Evolutionary conservation across 176 grass and related monocot genomes (phyloP), one percentile per base, ranked within the genome.

Genomic region (Eleusine coracana): DNA sequence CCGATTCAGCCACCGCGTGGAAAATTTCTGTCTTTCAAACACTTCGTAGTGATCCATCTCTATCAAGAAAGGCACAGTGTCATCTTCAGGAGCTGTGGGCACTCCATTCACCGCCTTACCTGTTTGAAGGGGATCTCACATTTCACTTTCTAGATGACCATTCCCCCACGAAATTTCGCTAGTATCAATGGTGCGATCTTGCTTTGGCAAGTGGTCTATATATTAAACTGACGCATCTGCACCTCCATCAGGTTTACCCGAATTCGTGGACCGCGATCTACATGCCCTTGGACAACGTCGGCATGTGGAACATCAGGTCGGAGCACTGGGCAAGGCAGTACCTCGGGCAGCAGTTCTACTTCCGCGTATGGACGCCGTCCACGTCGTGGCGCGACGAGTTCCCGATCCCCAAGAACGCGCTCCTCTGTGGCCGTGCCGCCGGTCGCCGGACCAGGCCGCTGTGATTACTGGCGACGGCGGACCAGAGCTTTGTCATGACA

Each of bases 311-410:
- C 50, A 39, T 98, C 10, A 71, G 95, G 42, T 91, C 95, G 6
- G 95, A 98, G 60, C 85, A 78, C 89, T 98, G 92, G 95, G 84
- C 86, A 14, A 86, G 95, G 31, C 95, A 95, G 44, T 98, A 95
- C 82, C 81, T 95, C 2, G 95, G 95, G 4, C 95, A 98, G 87
- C 92, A 98, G 55, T 95, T 98, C 82, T 98, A 98, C 84, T 86
- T 94, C 52, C 95, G 92, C 0, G 92, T 92, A 18, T 94, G 93
- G 77, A 91, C 95, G 63, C 82, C 92, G 34, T 90, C 90, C 1
- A 98, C 85, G 48, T 98, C 95, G 42, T 93, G 82, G 90, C 87
- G 95, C 45, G 92, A 97, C 21, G 92, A 94, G 81, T 92, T 76
- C 58, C 92, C 95, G 0, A 89, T 97, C 89, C 95, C 95, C 72